Evolutionary conservation across 306 rosid genomes (phyloP).

Genomic region (Purshia tridentata): DNA sequence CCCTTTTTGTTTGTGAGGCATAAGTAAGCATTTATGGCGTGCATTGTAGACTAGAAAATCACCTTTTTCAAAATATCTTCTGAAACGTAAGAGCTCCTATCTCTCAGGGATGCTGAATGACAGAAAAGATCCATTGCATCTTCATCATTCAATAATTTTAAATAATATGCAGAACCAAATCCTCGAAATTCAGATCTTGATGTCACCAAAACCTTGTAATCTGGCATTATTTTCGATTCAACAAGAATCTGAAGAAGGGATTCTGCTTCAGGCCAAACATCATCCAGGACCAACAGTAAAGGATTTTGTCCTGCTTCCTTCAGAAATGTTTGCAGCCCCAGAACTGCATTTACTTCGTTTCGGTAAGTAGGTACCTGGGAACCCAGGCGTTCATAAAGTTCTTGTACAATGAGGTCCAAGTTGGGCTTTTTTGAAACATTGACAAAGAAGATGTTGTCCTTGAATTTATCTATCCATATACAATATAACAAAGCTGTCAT

Average conservation of each 20-base stretch:
- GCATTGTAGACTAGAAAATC: slow-evolving; percentile 15
- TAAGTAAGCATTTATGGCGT: neutral
- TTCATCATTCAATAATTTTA: slow-evolving; percentile 33
- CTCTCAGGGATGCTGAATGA: slow-evolving; percentile 31
- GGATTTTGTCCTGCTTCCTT: neutral
- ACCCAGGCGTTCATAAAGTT: slow-evolving; percentile 33
- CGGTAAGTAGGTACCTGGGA: slow-evolving; percentile 23
- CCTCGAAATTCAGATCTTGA: slow-evolving; percentile 24
- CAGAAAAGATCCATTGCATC: slow-evolving; percentile 39
- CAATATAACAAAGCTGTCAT: slow-evolving; percentile 9
- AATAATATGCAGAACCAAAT: slow-evolving; percentile 16
- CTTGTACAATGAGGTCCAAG: slow-evolving; percentile 33
- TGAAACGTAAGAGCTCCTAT: slow-evolving; percentile 17
- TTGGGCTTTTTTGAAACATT: slow-evolving; percentile 36
- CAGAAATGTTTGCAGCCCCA: slow-evolving; percentile 3
- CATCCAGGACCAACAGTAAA: slow-evolving; percentile 17
- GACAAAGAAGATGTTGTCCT: slow-evolving; percentile 46
- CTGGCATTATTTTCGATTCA: slow-evolving; percentile 25
- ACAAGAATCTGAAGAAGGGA: slow-evolving; percentile 28
- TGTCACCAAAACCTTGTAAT: slow-evolving; percentile 34
- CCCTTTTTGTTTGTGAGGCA: neutral
- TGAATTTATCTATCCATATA: slow-evolving; percentile 42
- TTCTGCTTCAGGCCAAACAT: slow-evolving; percentile 15
- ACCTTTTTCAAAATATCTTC: slow-evolving; percentile 42
- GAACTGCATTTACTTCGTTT: slow-evolving; percentile 28